phyloP scores from a whole-genome alignment of 345 rosid species.

The Pugionium cornutum region DNA sequence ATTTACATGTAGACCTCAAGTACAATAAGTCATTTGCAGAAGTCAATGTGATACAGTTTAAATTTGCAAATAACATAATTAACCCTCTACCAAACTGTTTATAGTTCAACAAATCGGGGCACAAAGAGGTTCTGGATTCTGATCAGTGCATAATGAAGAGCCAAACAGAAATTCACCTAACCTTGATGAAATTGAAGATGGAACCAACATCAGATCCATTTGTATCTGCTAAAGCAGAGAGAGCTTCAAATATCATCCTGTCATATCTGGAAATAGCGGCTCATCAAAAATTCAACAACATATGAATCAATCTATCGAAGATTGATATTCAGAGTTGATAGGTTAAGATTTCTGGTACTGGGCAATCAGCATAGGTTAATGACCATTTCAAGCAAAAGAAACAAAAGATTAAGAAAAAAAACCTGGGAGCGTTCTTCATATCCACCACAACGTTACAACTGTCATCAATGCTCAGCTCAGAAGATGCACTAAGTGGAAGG shows the following conservation, averaged over 20 bases:
- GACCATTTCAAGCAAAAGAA: conserved; percentile 1
- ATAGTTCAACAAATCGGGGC: neutral
- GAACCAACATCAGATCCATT: conserved; percentile 65
- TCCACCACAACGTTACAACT: conserved; percentile 25
- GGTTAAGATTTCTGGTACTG: conserved; percentile 1
- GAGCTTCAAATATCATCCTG: conserved; percentile 79
- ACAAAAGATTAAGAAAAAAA: conserved; percentile 11
- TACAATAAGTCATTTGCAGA: conserved; percentile 2
- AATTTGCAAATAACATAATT: conserved; percentile 13
- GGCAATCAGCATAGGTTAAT: neutral
- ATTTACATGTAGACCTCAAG: conserved; percentile 9
- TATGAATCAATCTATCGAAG: neutral
- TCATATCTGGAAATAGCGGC: conserved; percentile 50
- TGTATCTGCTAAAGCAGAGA: conserved; percentile 56
- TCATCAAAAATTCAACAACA: neutral
- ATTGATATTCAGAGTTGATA: neutral
- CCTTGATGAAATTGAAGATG: conserved; percentile 72
- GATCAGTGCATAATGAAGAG: conserved; percentile 14
- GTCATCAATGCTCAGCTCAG: conserved; percentile 29
- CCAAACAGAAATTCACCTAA: conserved; percentile 29
- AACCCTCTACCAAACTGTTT: neutral
- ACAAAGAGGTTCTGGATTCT: conserved; percentile 1
- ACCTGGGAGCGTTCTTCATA: conserved; percentile 40
- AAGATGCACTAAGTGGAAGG: conserved; percentile 26
- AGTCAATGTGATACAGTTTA: neutral